A percentile compares a stretch with the other conserved stretches of the same genome.
Conservation (phyloP, 805 yeast genomes). For the Candida taoyuanica region DNA sequence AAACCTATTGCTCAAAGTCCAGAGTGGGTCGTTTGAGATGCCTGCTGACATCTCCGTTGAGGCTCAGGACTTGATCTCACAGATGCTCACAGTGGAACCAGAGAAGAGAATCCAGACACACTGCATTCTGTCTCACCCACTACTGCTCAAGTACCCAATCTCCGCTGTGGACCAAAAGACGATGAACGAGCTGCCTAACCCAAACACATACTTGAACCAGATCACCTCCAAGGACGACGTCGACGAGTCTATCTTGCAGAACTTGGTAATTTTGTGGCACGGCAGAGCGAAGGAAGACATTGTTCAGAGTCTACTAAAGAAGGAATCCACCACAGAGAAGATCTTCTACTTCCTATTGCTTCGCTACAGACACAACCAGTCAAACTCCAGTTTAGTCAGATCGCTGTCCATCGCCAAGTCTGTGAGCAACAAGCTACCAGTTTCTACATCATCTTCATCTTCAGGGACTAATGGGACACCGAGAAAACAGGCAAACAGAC, state of each 20-base stretch:
- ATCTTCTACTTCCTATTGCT: constrained; percentile 71
- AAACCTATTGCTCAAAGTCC: constrained; percentile 66
- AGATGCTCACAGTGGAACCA: constrained; percentile 70
- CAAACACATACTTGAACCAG: constrained; percentile 25
- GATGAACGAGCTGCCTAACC: constrained; percentile 29
- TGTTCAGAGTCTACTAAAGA: constrained; percentile 47
- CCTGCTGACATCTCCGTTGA: constrained; percentile 58
- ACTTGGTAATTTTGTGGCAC: constrained; percentile 76
- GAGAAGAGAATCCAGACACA: constrained; percentile 63
- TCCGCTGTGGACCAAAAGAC: constrained; percentile 22
- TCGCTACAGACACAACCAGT: constrained; percentile 71
- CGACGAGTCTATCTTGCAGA: constrained; percentile 70
- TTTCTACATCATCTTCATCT: constrained; percentile 14
- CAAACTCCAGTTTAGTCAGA: constrained; percentile 27
- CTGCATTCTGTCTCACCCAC: constrained; percentile 69
- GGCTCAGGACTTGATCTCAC: constrained; percentile 61
- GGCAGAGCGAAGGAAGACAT: constrained; percentile 62
- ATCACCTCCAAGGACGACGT: constrained; percentile 40
- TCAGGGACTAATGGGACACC: constrained; percentile 21
- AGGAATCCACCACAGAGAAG: constrained; percentile 67
- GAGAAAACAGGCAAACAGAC: constrained; percentile 36
- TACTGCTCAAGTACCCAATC: constrained; percentile 59
- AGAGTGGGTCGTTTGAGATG: constrained; percentile 70
- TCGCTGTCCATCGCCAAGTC: constrained; percentile 29
- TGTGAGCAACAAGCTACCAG: constrained; percentile 17